Evolutionary conservation across 2,329 filamentous ascomycete genomes (phyloP).

Genomic region (Cordyceps javanica): DNA sequence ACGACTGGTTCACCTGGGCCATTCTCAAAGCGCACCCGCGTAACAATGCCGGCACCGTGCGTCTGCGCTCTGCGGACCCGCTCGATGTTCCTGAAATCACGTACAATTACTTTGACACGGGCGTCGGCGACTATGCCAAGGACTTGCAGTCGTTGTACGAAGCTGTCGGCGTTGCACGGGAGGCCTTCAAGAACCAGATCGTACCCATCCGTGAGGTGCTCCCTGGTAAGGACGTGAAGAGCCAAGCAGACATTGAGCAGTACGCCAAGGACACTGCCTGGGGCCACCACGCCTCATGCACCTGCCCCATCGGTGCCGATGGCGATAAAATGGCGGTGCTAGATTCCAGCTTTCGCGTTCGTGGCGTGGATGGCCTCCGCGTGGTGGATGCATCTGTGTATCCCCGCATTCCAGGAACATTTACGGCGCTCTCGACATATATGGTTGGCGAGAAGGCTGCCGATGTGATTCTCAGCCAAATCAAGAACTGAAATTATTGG

Average conservation of each 20-base stretch:
- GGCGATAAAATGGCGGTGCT: slow-evolving; percentile 35
- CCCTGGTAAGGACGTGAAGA: slow-evolving; percentile 16
- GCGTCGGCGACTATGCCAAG: slow-evolving; percentile 38
- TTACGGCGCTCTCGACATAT: slow-evolving; percentile 27
- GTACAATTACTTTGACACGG: slow-evolving; percentile 55
- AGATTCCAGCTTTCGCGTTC: slow-evolving; percentile 42
- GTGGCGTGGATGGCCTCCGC: slow-evolving; percentile 37
- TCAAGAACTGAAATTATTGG: neutral
- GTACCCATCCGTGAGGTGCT: slow-evolving; percentile 19
- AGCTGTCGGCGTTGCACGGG: slow-evolving; percentile 45
- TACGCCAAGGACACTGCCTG: slow-evolving; percentile 27
- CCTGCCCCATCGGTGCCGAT: slow-evolving; percentile 27
- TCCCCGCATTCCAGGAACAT: slow-evolving; percentile 29
- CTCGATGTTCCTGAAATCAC: slow-evolving; percentile 56
- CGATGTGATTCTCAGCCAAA: slow-evolving; percentile 21
- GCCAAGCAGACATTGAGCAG: slow-evolving; percentile 16
- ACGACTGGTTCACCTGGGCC: slow-evolving; percentile 35
- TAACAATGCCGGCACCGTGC: slow-evolving; percentile 57
- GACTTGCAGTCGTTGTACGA: slow-evolving; percentile 51
- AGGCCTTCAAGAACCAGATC: slow-evolving; percentile 26
- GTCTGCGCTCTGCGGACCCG: slow-evolving; percentile 54
- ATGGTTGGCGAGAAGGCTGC: slow-evolving; percentile 30
- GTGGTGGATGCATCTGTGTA: slow-evolving; percentile 42
- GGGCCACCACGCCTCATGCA: slow-evolving; percentile 29
- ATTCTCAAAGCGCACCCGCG: slow-evolving; percentile 56